These are phyloP conservation scores for Paraconiothyrium brasiliense DNA, from an alignment of 2,329 filamentous ascomycete species.

Conservation along the genomic window DNA sequence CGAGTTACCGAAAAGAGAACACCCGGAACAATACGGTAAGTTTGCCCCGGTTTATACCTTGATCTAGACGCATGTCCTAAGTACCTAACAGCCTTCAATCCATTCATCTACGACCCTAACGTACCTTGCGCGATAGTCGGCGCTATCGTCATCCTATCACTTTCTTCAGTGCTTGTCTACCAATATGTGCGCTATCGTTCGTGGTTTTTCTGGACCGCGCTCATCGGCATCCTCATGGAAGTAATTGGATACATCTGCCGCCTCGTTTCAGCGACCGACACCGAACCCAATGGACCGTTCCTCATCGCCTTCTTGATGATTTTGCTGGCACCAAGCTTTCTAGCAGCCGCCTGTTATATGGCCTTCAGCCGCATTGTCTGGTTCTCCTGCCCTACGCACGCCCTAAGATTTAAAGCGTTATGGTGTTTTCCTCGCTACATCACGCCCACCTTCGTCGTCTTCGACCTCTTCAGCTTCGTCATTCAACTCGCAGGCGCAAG, in stretches of 20 bases:
- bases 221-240: conserved; percentile 54
- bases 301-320: conserved; percentile 57
- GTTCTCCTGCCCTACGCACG: conserved; percentile 49
- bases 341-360: conserved; percentile 63
- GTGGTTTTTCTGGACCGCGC: conserved; percentile 49
- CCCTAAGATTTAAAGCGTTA: conserved; percentile 53
- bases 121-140: conserved; percentile 55
- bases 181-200: conserved; percentile 47
- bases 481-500: conserved; percentile 57
- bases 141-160: conserved; percentile 52
- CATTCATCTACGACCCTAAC: conserved; percentile 62
- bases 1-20: conserved; percentile 35
- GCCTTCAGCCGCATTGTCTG: conserved; percentile 58
- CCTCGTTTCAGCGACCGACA: conserved; percentile 51
- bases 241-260: conserved; percentile 63
- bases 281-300: conserved; percentile 45
- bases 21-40: conserved; percentile 31
- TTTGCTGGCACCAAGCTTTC: conserved; percentile 59
- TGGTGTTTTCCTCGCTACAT: conserved; percentile 56
- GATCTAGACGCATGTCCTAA: conserved; percentile 8
- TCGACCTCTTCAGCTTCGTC: conserved; percentile 60
- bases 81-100: conserved; percentile 36
- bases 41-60: conserved; percentile 8
- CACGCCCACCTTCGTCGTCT: conserved; percentile 59
- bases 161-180: conserved; percentile 42